Evolutionary conservation across 176 grass and related monocot genomes (phyloP), one percentile per base, ranked within the genome.

Genomic region (Stipa capillata): DNA sequence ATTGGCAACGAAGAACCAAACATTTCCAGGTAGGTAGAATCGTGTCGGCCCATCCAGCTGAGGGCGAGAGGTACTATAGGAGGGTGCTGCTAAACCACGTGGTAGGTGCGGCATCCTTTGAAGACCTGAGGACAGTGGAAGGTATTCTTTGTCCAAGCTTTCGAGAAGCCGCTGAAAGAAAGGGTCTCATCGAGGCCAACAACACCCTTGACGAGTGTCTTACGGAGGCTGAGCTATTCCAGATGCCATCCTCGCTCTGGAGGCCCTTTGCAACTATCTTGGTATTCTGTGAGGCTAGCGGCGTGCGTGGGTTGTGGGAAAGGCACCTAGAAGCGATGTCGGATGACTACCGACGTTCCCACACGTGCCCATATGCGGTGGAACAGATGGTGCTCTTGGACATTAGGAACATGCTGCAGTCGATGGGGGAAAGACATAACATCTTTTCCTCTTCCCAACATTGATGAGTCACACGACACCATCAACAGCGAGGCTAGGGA

Each of bases 401-500:
- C 1, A 61, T 61, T 5, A 7, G 2, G 7, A 32, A 18, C 18
- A 61, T 61, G 29, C 27, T 61, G 0, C 58, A 61, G 0, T 25
- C 3, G 1, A 55, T 55, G 23, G 52, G n/a, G 52, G 3, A 61
- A 61, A 6, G 58, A 61, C 5, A 61, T 61, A 61, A 15, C 13
- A 32, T 34, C 58, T 0, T 61, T 61, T 2, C 4, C 58, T 16
- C 58, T 61, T 2, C 58, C 58, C 0, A 2, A 6, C 7, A 61
- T 61, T 2, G 29, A 61, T 18, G 29, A 61, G 15, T 33, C 27
- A 1, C 6, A 61, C 1, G 29, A 61, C 29, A 17, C 0, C 5
- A 3, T 0, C 0, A 31, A 1, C 0, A 6, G 12, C 1, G 58
- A 32, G 0, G 2, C 5, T 0, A 33, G 29, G 2, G 58, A 34